These are phyloP conservation scores for Quercus mongolica DNA, from an alignment of 306 rosid species.

Conservation along the genomic window DNA sequence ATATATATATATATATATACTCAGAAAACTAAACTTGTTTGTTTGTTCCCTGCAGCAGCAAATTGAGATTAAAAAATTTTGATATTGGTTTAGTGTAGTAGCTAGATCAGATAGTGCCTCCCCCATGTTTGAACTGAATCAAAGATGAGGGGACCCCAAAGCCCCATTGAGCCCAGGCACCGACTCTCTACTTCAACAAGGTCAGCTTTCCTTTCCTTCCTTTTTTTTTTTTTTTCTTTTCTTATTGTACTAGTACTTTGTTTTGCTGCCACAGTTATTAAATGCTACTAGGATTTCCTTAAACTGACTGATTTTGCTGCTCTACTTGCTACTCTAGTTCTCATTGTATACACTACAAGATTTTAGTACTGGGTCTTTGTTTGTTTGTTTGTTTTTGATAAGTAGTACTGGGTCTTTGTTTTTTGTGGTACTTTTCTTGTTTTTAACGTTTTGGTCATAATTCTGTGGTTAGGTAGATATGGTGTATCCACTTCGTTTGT, in stretches of 20 bases:
- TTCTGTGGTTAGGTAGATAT: neutral
- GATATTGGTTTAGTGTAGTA: neutral
- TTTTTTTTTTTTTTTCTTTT: neutral
- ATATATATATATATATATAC: neutral
- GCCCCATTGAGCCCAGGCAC: conserved; percentile 63
- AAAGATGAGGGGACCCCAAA: conserved; percentile 68
- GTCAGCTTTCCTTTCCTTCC: conserved; percentile 30
- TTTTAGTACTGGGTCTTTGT: neutral
- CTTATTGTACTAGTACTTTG: neutral
- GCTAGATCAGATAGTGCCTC: conserved; percentile 22
- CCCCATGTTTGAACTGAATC: conserved; percentile 23
- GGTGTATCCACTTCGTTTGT: neutral
- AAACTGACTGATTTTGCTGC: neutral
- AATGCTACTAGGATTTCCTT: neutral
- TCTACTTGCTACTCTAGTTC: neutral
- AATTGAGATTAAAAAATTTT: neutral
- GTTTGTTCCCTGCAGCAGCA: neutral
- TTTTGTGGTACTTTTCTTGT: neutral
- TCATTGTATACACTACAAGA: neutral
- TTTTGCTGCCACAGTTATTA: neutral
- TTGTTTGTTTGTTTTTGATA: neutral
- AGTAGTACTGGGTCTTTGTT: neutral
- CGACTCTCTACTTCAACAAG: conserved; percentile 58
- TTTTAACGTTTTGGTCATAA: neutral
- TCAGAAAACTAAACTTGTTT: neutral